Evolutionary conservation across 129 eudicot genomes (phyloP).

Genomic region (Erigeron canadensis): DNA sequence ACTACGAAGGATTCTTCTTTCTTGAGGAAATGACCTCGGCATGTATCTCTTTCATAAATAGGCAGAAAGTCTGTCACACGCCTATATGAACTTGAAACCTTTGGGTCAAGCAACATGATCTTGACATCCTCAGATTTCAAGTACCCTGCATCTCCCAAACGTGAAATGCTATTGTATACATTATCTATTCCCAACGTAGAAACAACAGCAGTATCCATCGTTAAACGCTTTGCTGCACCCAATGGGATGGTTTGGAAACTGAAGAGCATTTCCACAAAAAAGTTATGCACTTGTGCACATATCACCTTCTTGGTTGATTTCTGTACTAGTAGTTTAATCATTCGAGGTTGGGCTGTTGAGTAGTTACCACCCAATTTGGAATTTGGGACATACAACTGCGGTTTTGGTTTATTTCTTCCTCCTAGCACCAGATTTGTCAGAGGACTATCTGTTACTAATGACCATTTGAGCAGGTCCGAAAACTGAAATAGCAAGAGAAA

Average conservation of each 20-base stretch:
- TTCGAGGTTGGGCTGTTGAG: not conserved
- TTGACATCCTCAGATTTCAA: slow-evolving; percentile 25
- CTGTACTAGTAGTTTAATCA: slow-evolving; percentile 26
- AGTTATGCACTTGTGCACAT: slow-evolving; percentile 37
- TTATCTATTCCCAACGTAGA: slow-evolving; percentile 14
- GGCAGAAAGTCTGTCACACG: not conserved
- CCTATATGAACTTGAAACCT: not conserved
- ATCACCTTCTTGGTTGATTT: slow-evolving; percentile 42
- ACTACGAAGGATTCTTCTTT: not conserved
- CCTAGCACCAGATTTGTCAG: slow-evolving; percentile 26
- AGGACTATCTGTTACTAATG: slow-evolving; percentile 27
- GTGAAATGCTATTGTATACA: slow-evolving; percentile 27
- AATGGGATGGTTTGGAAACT: slow-evolving; percentile 38
- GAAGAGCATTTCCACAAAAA: slow-evolving; percentile 47
- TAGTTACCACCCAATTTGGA: not conserved
- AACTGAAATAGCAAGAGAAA: slow-evolving; percentile 25
- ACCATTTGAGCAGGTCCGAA: slow-evolving; percentile 24
- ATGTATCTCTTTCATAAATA: too few relatives aligned
- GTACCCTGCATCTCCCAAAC: slow-evolving; percentile 18
- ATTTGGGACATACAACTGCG: not conserved
- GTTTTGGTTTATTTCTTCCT: not conserved
- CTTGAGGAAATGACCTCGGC: not conserved
- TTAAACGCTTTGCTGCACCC: slow-evolving; percentile 12
- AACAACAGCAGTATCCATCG: not conserved
- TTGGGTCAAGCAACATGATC: slow-evolving; percentile 9